These are phyloP conservation scores for Ammopiptanthus mongolicus DNA, from an alignment of 306 rosid genomes.

Conservation along the genomic window DNA sequence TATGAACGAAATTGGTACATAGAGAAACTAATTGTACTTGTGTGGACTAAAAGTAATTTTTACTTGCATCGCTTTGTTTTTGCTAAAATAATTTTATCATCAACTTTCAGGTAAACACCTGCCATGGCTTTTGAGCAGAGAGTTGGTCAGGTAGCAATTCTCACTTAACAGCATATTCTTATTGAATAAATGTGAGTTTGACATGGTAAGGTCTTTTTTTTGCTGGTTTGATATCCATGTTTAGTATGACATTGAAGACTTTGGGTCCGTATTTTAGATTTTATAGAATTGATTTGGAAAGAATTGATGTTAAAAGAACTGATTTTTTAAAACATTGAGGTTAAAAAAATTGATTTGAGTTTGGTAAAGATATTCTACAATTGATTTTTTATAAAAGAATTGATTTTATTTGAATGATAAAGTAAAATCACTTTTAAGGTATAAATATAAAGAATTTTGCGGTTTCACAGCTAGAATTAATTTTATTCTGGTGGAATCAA, in stretches of 20 bases:
- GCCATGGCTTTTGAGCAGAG: conserved; percentile 1
- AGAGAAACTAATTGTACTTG: not conserved
- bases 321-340: too few relatives aligned
- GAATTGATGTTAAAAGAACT: too few relatives aligned
- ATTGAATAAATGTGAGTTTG: not conserved
- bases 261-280: too few relatives aligned
- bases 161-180: not conserved
- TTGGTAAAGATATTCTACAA: too few relatives aligned
- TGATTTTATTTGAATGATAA: too few relatives aligned
- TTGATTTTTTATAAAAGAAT: too few relatives aligned
- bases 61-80: not conserved
- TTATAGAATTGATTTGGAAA: too few relatives aligned
- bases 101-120: conserved; percentile 30
- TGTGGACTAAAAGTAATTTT: not conserved
- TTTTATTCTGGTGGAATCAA: too few relatives aligned
- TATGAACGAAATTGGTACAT: not conserved
- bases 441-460: too few relatives aligned
- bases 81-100: not conserved
- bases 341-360: too few relatives aligned
- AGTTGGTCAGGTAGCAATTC: not conserved
- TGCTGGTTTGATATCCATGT: not conserved
- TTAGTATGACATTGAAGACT: not conserved
- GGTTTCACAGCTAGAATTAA: too few relatives aligned
- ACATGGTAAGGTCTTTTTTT: not conserved
- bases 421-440: too few relatives aligned